Base-by-base conservation (phyloP, 805 yeast species). In the Ogataea nakhonphanomensis region DNA sequence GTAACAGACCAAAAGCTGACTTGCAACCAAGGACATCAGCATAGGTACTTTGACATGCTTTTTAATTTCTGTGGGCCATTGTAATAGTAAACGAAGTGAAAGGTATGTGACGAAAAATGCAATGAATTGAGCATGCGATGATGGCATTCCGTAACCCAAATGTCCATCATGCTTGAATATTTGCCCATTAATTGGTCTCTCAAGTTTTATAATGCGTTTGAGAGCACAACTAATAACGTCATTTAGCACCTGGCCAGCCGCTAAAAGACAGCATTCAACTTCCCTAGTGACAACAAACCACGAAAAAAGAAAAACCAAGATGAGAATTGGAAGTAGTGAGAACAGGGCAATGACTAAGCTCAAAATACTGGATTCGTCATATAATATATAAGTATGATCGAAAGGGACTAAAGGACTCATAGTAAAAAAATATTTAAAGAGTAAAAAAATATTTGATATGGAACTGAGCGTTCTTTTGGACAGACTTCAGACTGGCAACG, bases 111-210 rank as follows among this genome's bases (percentile, higher is more conserved):
- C 73, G 48, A 84, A 79, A 58, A 79, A 93, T 2, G 95, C 95
- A 89, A 91, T 84, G 61, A 90, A 93, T 64, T 91, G 99, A 0
- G 96, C 79, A 62, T 91, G 99, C 1, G 99, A 96, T 38, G 90
- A 80, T 0, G 99, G 99, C 97, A 91, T 91, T 0, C 99, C 99
- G 59, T 82, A 89, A 1, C 84, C 80, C 17, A 60, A 46, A 1
- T 51, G 49, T 9, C 63, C 57, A 22, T 55, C 58, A 13, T 48
- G 35, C 36, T 60, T 60, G 39, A 57, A 60, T 2, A 59, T 51
- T 47, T 84, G 71, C 3, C 65, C 65, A 20, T 42, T 44, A 2
- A 43, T 3, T 0, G 99, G 99, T 46, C 99, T 71, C 15, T 86
- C 82, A 55, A 84, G 85, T 49, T 74, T 77, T 28, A 88, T 61